Evolutionary conservation across 2,329 filamentous ascomycete genomes (phyloP), one percentile per base, ranked within the genome.

Genomic region (Fusarium illudens): DNA sequence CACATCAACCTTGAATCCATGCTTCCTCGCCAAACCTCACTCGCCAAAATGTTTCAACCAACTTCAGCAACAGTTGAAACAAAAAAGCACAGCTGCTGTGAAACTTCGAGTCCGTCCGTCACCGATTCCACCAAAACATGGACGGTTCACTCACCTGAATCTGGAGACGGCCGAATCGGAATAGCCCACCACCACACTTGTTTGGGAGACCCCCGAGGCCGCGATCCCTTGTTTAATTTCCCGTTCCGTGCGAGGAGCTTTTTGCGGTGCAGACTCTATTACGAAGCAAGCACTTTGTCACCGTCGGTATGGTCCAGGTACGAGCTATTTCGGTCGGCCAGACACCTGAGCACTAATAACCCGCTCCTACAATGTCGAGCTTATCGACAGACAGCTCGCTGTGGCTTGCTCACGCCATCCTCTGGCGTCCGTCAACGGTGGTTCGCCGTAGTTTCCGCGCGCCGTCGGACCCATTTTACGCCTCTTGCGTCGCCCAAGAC

Each of bases 101-200:
- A 34, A 25, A 46, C 22, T 13, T 39, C 29, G 6, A 57, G 37
- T 32, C 56, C 49, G 56, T 30, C 30, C 37, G 33, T 22, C 25
- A 34, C 55, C 25, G 34, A 51, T 51, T 51, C 22, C 32, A 51
- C 55, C 51, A 65, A 52, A 55, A 55, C 61, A 58, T 32, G 20
- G 37, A 17, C 29, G 50, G 53, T 62, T 46, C 20, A 15, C 60
- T 65, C 67, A 72, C 71, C 71, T 72, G 65, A 70, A 72, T 59
- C 53, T 71, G 63, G 60, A 52, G 67, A 54, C 37, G 49, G 13
- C 19, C 48, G 15, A 22, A 29, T 32, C 46, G 19, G 29, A 27
- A 11, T 9, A 11, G 39, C 15, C 29, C 30, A 34, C 44, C 32
- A 13, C 22, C 9, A 6, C 4, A 42, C 51, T 39, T 30, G 51